Percentiles rank a stretch among this genome's conserved stretches.
phyloP scores from a whole-genome alignment of 164 flowering plant genomes.

The Nymphaea colorata region DNA sequence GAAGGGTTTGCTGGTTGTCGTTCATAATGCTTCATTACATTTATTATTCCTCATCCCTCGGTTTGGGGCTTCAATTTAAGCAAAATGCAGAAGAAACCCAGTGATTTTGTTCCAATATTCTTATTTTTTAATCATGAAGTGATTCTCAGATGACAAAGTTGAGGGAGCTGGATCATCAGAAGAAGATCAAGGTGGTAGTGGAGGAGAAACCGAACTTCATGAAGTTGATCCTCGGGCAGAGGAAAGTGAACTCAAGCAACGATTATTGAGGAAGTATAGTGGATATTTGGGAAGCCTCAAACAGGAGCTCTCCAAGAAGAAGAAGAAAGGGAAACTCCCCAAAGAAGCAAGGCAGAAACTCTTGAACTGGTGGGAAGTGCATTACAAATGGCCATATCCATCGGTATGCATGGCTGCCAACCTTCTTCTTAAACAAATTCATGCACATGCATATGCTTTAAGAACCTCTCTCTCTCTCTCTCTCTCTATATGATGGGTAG shows the following conservation, averaged over 20 bases:
- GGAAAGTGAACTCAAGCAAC: constrained; percentile 75
- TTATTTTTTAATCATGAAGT: too few relatives aligned
- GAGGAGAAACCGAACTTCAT: constrained; percentile 57
- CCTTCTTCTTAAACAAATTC: too few relatives aligned
- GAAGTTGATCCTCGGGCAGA: constrained; percentile 81
- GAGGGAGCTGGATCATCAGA: constrained; percentile 74
- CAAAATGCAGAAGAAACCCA: too few relatives aligned
- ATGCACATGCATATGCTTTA: background rate
- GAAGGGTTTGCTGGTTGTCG: too few relatives aligned
- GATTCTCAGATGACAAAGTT: constrained; percentile 44
- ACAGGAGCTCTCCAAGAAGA: constrained; percentile 88
- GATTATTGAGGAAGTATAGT: constrained; percentile 70
- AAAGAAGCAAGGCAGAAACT: constrained; percentile 88
- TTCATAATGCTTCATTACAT: too few relatives aligned
- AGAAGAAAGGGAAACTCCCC: constrained; percentile 84
- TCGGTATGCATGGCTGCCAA: constrained; percentile 30
- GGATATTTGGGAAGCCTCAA: constrained; percentile 81
- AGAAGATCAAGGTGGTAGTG: constrained; percentile 73
- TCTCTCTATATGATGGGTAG: too few relatives aligned
- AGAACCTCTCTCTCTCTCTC: too few relatives aligned
- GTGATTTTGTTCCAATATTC: too few relatives aligned
- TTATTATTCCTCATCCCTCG: too few relatives aligned
- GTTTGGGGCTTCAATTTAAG: too few relatives aligned
- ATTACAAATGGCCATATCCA: constrained; percentile 93
- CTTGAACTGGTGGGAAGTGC: constrained; percentile 84